Percentiles rank a stretch among this genome's conserved stretches.
These are phyloP conservation scores for Pseudocercospora cruenta DNA, from an alignment of 2,329 filamentous ascomycete genomes.

Conservation along the genomic window DNA sequence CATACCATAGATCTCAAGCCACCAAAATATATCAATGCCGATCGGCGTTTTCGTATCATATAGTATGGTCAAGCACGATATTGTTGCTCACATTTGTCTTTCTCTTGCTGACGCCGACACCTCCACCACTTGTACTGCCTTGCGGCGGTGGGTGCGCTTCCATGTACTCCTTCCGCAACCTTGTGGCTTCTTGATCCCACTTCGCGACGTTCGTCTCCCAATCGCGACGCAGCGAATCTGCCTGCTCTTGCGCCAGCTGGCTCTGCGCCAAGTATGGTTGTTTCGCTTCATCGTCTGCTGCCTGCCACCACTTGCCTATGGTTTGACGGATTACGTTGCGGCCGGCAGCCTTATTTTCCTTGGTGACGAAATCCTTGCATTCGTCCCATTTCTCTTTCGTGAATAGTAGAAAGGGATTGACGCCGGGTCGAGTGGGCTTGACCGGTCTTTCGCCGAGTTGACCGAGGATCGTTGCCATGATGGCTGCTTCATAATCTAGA, in stretches of 20 bases:
- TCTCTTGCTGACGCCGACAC: slow-evolving; percentile 33
- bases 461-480: slow-evolving; percentile 59
- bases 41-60: not conserved
- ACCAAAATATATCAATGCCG: not conserved
- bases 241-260: slow-evolving; percentile 68
- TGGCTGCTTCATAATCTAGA: slow-evolving; percentile 60
- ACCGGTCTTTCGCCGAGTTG: slow-evolving; percentile 75
- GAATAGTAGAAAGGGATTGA: slow-evolving; percentile 88
- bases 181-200: slow-evolving; percentile 71
- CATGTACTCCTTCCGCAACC: slow-evolving; percentile 49
- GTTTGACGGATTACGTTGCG: slow-evolving; percentile 79
- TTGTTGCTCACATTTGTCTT: slow-evolving; percentile 40
- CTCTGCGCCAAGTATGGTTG: slow-evolving; percentile 78
- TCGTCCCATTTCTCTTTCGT: slow-evolving; percentile 73
- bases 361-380: slow-evolving; percentile 62
- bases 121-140: slow-evolving; percentile 11
- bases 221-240: slow-evolving; percentile 60
- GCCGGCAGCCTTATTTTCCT: slow-evolving; percentile 66
- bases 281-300: slow-evolving; percentile 69
- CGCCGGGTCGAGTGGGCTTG: slow-evolving; percentile 71
- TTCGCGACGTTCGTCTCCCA: slow-evolving; percentile 65
- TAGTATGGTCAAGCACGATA: slow-evolving; percentile 35
- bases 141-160: slow-evolving; percentile 30
- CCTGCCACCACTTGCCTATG: slow-evolving; percentile 89
- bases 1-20: not conserved